Percentiles rank a stretch among this genome's conserved stretches.
Conservation (phyloP, 495 filamentous ascomycete genomes). For the Talaromyces adpressus region DNA sequence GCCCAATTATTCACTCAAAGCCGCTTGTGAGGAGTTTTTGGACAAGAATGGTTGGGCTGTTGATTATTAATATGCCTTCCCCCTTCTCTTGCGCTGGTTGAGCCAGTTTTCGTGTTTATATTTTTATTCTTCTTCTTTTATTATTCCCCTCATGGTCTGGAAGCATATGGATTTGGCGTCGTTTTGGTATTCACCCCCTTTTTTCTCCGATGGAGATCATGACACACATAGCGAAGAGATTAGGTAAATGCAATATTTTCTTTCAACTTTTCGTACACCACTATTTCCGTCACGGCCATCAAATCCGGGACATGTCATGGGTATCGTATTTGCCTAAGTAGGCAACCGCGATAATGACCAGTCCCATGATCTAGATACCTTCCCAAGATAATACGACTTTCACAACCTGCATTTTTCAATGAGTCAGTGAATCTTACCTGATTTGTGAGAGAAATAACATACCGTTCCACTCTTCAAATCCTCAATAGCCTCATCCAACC, state of each 20-base stretch:
- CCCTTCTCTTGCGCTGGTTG: background rate
- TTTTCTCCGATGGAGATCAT: background rate
- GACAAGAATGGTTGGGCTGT: conserved; percentile 88
- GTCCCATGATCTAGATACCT: background rate
- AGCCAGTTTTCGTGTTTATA: background rate
- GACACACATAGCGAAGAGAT: background rate
- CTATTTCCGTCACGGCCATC: background rate
- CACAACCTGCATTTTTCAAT: background rate
- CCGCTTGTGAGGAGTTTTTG: conserved; percentile 79
- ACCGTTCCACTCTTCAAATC: conserved; percentile 29
- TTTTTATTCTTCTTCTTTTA: conserved; percentile 1
- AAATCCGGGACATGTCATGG: background rate
- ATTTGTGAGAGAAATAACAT: conserved; percentile 8
- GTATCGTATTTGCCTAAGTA: background rate
- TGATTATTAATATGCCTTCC: conserved; percentile 59
- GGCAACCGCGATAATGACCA: background rate
- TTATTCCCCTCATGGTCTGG: conserved; percentile 5
- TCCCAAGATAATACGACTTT: conserved; percentile 1
- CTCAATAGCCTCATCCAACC: conserved; percentile 31
- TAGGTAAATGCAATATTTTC: background rate
- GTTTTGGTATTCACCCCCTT: background rate
- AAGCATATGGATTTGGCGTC: background rate
- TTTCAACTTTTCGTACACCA: background rate
- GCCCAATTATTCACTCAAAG: conserved; percentile 75
- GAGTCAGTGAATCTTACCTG: background rate